These are phyloP conservation scores for Yamadazyma endophytica DNA, from an alignment of 805 yeast genomes.

Conservation along the genomic window DNA sequence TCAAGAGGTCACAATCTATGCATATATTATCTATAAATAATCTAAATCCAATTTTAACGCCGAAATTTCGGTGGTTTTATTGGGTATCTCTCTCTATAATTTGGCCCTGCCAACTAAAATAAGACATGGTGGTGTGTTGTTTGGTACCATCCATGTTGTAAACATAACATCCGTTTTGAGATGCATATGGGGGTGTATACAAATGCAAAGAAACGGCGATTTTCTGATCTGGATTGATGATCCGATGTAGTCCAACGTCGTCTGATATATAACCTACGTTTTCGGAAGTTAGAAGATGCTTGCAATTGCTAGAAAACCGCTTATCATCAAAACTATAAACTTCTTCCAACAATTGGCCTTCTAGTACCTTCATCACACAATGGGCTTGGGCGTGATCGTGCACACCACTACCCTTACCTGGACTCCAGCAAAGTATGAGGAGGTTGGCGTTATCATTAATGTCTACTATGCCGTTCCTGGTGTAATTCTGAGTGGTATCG, in stretches of 20 bases:
- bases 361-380: conserved; percentile 66
- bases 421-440: conserved; percentile 66
- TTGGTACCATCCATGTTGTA: conserved; percentile 48
- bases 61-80: no score
- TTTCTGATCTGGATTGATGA: conserved; percentile 43
- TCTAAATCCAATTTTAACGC: no score
- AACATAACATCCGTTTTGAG: conserved; percentile 50
- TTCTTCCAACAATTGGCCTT: conserved; percentile 56
- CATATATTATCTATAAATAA: no score
- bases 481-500: conserved; percentile 48
- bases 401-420: conserved; percentile 57
- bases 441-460: conserved; percentile 69
- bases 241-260: conserved; percentile 61
- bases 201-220: conserved; percentile 63
- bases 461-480: conserved; percentile 70
- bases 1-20: no score
- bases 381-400: conserved; percentile 79
- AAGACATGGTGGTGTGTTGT: conserved; percentile 54
- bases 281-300: no score
- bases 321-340: conserved; percentile 40
- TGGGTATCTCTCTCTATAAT: no score
- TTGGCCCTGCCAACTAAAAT: conserved; percentile 62
- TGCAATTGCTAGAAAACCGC: no score
- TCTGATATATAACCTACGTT: conserved; percentile 58
- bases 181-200: conserved; percentile 75